Conservation (phyloP, 352 stramenopile genomes). For the Globisporangium apiculatum region DNA sequence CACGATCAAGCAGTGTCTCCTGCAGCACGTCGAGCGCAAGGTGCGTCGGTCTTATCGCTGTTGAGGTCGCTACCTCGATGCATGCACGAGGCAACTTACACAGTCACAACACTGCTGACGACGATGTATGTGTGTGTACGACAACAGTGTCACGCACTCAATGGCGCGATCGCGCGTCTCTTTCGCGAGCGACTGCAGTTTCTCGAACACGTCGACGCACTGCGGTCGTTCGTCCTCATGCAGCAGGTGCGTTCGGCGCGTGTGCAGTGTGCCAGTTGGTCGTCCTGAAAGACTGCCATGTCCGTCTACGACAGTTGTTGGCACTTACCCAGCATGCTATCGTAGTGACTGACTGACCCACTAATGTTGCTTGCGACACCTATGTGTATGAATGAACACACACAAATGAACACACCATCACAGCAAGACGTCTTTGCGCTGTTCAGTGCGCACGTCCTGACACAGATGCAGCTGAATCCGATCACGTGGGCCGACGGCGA, state of each 20-base stretch:
- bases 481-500: constrained; percentile 53
- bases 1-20: constrained; percentile 26
- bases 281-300: too few relatives aligned
- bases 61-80: too few relatives aligned
- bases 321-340: too few relatives aligned
- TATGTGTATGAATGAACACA: background rate
- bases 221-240: constrained; percentile 68
- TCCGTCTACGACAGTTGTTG: too few relatives aligned
- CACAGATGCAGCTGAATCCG: constrained; percentile 43
- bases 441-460: constrained; percentile 40
- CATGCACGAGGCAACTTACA: too few relatives aligned
- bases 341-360: too few relatives aligned
- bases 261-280: too few relatives aligned
- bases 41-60: constrained; percentile 3
- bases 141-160: constrained; percentile 41
- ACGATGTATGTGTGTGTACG: background rate
- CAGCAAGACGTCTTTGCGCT: constrained; percentile 67
- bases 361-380: too few relatives aligned
- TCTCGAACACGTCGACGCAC: constrained; percentile 37
- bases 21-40: constrained; percentile 27
- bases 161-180: constrained; percentile 35
- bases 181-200: constrained; percentile 49
- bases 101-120: background rate
- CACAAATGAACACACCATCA: background rate
- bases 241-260: constrained; percentile 31